A percentile compares a stretch with the other conserved stretches of the same genome.
phyloP scores from a whole-genome alignment of 176 grass and related monocot genomes.

The Aegilops bicornis region DNA sequence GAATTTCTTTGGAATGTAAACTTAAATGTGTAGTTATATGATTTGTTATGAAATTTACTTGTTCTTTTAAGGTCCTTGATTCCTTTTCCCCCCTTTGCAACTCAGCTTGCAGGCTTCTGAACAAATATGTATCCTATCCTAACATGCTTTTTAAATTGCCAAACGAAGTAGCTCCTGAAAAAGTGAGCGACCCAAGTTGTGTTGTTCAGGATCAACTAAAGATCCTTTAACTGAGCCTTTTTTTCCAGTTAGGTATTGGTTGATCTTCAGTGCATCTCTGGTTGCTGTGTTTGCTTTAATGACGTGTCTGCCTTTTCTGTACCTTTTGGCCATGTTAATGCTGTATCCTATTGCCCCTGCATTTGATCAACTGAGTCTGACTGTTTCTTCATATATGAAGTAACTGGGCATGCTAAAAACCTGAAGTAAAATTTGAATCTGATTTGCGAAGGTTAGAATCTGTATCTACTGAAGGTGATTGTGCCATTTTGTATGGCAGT shows the following conservation, averaged over 20 bases:
- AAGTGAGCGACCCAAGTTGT: not conserved
- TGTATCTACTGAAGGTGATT: constrained; percentile 7
- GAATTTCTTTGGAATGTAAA: not conserved
- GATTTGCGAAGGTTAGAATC: not conserved
- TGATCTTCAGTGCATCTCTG: not conserved
- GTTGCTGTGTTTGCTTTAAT: not conserved
- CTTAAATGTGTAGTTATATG: not conserved
- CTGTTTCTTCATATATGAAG: constrained; percentile 3
- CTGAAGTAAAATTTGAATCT: not conserved
- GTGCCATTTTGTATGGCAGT: not conserved
- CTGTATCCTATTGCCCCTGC: not conserved
- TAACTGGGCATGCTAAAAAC: not conserved
- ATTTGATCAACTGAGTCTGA: not conserved
- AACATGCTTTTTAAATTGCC: constrained; percentile 13
- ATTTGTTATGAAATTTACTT: not conserved
- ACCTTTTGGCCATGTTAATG: not conserved
- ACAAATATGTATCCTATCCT: not conserved
- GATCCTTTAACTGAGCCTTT: not conserved
- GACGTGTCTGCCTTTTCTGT: not conserved
- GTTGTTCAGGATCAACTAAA: not conserved
- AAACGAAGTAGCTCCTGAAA: not conserved
- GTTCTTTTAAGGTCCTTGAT: not conserved
- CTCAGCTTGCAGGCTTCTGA: not conserved
- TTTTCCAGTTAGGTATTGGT: not conserved
- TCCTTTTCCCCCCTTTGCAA: not conserved